These are phyloP conservation scores for Brachypodium distachyon DNA, from an alignment of 202 grass and related monocot genomes.

Conservation along the genomic window DNA sequence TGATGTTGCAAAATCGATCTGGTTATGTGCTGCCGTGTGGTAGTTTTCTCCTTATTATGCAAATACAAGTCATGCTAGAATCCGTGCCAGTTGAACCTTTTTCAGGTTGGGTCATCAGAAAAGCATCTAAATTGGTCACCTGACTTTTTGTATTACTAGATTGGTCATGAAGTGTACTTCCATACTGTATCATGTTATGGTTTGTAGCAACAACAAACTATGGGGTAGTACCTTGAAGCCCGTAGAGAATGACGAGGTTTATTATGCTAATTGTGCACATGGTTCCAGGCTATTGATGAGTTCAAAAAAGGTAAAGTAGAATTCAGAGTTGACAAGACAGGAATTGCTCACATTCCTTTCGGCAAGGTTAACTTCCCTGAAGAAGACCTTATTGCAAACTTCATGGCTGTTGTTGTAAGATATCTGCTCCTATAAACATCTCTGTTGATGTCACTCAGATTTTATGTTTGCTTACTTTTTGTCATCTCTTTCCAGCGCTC, in stretches of 20 bases:
- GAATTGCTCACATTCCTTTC: slow-evolving; percentile 86
- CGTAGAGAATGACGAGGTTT: background rate
- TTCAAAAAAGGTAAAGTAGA: slow-evolving; percentile 99
- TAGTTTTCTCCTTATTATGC: background rate
- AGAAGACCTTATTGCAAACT: slow-evolving; percentile 85
- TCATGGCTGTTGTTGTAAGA: slow-evolving; percentile 91
- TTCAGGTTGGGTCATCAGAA: background rate
- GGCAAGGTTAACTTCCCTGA: slow-evolving; percentile 87
- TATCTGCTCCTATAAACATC: slow-evolving; percentile 2
- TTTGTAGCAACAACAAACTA: background rate
- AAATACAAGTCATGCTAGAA: background rate
- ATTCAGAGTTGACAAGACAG: slow-evolving; percentile 94
- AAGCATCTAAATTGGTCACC: background rate
- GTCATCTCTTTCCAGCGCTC: slow-evolving; percentile 53
- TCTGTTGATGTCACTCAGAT: background rate
- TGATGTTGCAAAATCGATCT: background rate
- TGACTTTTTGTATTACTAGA: background rate
- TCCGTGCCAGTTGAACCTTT: background rate
- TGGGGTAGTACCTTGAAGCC: background rate
- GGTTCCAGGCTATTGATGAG: slow-evolving; percentile 84
- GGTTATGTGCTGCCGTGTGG: background rate
- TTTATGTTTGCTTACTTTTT: slow-evolving; percentile 5
- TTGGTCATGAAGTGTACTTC: background rate
- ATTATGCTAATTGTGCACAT: slow-evolving; percentile 22
- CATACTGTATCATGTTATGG: background rate